phyloP scores from a whole-genome alignment of 352 stramenopile species.

The Phytophthora citrophthora region DNA sequence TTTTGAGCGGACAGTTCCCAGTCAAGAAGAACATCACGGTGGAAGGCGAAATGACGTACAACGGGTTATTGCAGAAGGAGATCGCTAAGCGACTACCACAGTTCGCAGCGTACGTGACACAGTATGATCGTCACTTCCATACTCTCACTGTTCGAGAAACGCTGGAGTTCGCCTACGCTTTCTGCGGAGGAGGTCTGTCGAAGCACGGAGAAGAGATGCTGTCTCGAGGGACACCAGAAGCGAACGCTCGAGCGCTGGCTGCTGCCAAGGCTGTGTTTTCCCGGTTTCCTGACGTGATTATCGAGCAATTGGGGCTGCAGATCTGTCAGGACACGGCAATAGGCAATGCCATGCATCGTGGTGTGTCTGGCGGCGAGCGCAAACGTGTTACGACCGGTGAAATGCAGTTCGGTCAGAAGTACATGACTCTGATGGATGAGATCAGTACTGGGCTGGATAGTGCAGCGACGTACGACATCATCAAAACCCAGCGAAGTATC shows the following conservation, averaged over 20 bases:
- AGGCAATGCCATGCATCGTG: conserved; percentile 57
- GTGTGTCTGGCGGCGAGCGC: conserved; percentile 71
- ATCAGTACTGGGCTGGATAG: conserved; percentile 74
- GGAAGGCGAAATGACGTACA: conserved; percentile 55
- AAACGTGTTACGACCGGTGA: conserved; percentile 79
- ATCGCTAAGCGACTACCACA: conserved; percentile 51
- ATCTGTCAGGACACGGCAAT: conserved; percentile 71
- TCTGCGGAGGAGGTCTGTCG: conserved; percentile 52
- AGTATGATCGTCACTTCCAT: conserved; percentile 46
- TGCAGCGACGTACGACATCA: conserved; percentile 64
- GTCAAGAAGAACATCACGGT: conserved; percentile 44
- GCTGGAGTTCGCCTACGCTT: conserved; percentile 61
- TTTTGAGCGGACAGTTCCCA: conserved; percentile 54
- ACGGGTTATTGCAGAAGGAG: conserved; percentile 34
- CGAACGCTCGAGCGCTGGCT: conserved; percentile 43
- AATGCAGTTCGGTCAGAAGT: conserved; percentile 83
- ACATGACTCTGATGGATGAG: conserved; percentile 89
- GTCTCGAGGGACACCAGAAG: conserved; percentile 41
- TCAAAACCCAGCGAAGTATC: conserved; percentile 51
- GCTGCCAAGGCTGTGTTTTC: conserved; percentile 40
- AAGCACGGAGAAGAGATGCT: conserved; percentile 38
- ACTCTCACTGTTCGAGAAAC: conserved; percentile 63
- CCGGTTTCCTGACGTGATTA: conserved; percentile 60
- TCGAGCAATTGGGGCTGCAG: conserved; percentile 56
- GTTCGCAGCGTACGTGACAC: conserved; percentile 56